Evolutionary conservation across 345 rosid species (phyloP), one percentile per base, ranked within the genome.

Genomic region (Rhizophora apiculata): DNA sequence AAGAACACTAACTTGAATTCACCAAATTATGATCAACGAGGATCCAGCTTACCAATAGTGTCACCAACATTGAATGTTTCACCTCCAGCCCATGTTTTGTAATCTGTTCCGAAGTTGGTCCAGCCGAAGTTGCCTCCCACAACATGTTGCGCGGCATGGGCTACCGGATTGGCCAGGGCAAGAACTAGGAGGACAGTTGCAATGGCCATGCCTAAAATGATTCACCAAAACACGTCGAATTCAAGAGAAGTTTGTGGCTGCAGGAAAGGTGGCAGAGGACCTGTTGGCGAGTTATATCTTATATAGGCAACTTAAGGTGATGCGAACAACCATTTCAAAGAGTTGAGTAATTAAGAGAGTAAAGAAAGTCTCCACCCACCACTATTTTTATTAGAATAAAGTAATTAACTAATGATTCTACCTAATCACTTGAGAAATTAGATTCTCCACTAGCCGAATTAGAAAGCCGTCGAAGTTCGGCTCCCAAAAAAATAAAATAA

Each of bases 51-150:
- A 82, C 90, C 26, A 20, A 84, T 75, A 65, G 69, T 73, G 36
- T 87, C 87, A 16, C 87, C 87, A 11, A 79, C 82, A 0, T 20
- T 48, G 72, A 85, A 87, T 2, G 82, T 83, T 71, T 83, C 56
- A 9, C 79, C 80, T 22, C 72, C 20, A 48, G 70, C 71, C 87
- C 89, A 83, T 6, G 53, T 68, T 31, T 7, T 0, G 49, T 85
- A 81, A 71, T 79, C 71, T 10, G 7, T 30, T 1, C 62, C 52
- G 2, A 26, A 56, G 32, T 60, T 26, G 63, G 60, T 68, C 91
- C 91, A 87, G 27, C 87, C 87, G 2, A 5, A 0, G 51, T 24
- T 62, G 62, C 37, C 88, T 1, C 91, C 89, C 2, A 85, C 86
- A 2, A 59, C 66, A 74, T 82, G 52, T 3, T 74, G 65, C 0